Base-by-base conservation (phyloP, 805 yeast genomes). In the Zygoascus tannicola region DNA sequence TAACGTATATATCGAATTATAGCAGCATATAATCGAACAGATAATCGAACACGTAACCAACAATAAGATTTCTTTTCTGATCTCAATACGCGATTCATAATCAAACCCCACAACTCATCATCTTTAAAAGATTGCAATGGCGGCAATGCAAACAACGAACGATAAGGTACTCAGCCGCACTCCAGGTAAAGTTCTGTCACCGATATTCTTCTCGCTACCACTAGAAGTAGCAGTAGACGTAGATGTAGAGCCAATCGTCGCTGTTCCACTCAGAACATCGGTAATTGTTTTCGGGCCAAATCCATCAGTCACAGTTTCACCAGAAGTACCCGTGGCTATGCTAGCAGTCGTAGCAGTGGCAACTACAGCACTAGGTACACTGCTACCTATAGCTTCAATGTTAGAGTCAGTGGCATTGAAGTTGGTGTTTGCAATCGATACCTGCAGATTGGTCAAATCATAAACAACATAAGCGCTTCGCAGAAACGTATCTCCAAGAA, bases 401-500 rank as follows among this genome's bases (percentile, higher is more conserved):
- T 46, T 40, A 7, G 44, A 46, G 41, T 60, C 40, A 5, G 61
- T 32, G 20, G 51, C 55, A 49, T 59, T 53, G 46, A 44, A 54
- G 22, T 44, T 48, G 35, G 74, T 69, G 45, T 68, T 72, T 15
- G 81, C 86, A 44, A 83, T 49, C 0, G 80, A 74, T 28, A 81
- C 64, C 55, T 74, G 68, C 39, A 58, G 59, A 52, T 71, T 71
- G 20, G 79, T 85, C 40, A 80, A 63, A 58, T 84, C 84, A 58
- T 72, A 80, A 14, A 80, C 85, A 22, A 74, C 71, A 56, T 82
- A 84, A 3, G 80, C 81, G 32, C 74, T 70, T 43, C 84, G 68
- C 50, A 83, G 62, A 56, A 82, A 74, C 38, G 74, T 71, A 56
- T 80, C 87, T 8, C 92, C 92, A 32, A 83, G 65, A 44, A 79